phyloP scores from a whole-genome alignment of 2,329 filamentous ascomycete genomes.

The Phialophora chinensis region DNA sequence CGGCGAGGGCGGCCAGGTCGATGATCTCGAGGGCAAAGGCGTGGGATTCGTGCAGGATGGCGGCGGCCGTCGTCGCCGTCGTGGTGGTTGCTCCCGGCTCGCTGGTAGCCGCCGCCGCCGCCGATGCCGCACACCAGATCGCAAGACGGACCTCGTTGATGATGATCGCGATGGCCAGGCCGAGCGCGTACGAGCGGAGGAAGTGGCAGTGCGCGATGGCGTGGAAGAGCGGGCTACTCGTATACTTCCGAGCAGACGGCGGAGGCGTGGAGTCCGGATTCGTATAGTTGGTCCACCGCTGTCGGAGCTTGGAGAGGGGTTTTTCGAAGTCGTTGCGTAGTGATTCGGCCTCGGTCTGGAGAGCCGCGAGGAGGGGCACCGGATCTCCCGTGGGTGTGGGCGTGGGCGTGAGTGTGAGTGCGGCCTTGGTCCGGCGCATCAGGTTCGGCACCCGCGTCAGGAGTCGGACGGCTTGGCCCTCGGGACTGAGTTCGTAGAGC shows the following conservation, averaged over 20 bases:
- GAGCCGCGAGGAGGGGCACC: background rate
- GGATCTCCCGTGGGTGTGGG: background rate
- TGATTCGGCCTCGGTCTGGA: background rate
- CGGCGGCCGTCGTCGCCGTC: too few species aligned
- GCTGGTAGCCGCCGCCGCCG: background rate
- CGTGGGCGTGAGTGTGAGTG: background rate
- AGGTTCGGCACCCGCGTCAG: conserved; percentile 44
- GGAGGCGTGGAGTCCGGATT: conserved; percentile 4
- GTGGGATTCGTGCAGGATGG: background rate
- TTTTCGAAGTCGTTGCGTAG: conserved; percentile 18
- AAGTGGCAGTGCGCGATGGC: conserved; percentile 41
- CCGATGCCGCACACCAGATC: conserved; percentile 2
- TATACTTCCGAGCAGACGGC: too few species aligned
- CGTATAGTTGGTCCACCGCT: conserved; percentile 24
- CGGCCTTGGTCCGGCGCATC: conserved; percentile 39
- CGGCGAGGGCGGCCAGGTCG: background rate
- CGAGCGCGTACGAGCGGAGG: conserved; percentile 45
- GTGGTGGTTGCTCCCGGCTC: too few species aligned
- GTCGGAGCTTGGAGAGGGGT: conserved; percentile 6
- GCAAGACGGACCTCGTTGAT: conserved; percentile 40
- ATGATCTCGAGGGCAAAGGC: background rate
- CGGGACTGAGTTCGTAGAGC: conserved; percentile 40
- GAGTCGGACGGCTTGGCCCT: conserved; percentile 44
- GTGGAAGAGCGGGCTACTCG: background rate
- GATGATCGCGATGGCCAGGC: conserved; percentile 42